Conservation (phyloP, 2,329 filamentous ascomycete species). For the Alternaria ethzedia region DNA sequence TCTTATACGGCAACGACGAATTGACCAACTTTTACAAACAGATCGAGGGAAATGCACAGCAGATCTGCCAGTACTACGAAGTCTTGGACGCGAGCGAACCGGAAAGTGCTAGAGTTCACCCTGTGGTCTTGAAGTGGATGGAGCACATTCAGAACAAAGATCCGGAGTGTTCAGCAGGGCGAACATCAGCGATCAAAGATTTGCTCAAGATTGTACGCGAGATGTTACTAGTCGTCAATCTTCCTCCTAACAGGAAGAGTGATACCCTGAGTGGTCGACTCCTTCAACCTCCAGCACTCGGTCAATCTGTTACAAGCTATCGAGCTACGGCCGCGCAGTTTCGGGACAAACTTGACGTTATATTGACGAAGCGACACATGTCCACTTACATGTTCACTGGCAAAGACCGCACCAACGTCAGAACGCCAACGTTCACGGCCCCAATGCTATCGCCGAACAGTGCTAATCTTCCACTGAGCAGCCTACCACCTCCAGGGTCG, state of each 20-base stretch:
- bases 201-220: slow-evolving; percentile 12
- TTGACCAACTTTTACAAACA: slow-evolving; percentile 4
- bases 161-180: slow-evolving; percentile 2
- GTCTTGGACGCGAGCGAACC: neutral
- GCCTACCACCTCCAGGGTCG: neutral
- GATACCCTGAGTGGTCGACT: neutral
- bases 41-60: neutral
- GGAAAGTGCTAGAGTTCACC: slow-evolving; percentile 2
- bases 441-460: neutral
- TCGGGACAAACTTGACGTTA: slow-evolving; percentile 13
- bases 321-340: slow-evolving; percentile 18
- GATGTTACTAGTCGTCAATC: slow-evolving; percentile 11
- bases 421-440: neutral
- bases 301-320: slow-evolving; percentile 4
- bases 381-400: slow-evolving; percentile 9
- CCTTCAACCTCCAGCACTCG: neutral
- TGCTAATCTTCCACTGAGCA: neutral
- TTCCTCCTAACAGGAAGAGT: slow-evolving; percentile 11
- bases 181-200: slow-evolving; percentile 4
- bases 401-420: slow-evolving; percentile 1
- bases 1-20: slow-evolving; percentile 23
- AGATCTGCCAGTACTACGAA: slow-evolving; percentile 10
- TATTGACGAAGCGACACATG: neutral
- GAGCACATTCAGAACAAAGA: slow-evolving; percentile 3
- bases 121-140: slow-evolving; percentile 11